phyloP scores from a whole-genome alignment of 371 early-diverging fungal species.

The Lichtheimia corymbifera region DNA sequence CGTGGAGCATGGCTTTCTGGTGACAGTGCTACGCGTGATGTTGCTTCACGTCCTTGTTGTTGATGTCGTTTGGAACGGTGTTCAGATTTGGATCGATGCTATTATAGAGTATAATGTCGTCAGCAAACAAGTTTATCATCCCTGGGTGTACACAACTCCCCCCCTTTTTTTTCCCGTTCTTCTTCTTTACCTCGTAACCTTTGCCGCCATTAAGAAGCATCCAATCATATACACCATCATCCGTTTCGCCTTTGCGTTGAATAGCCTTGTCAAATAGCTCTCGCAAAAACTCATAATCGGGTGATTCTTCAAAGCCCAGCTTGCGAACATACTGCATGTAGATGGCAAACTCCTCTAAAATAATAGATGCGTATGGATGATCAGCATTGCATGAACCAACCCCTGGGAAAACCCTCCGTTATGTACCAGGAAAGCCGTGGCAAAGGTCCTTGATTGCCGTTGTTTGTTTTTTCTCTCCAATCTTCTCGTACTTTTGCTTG shows the following conservation, averaged over 20 bases:
- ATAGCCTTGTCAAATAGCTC: slow-evolving; percentile 87
- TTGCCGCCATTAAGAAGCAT: slow-evolving; percentile 71
- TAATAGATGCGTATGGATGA: neutral
- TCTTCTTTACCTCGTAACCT: slow-evolving; percentile 57
- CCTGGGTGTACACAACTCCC: neutral
- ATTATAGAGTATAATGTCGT: neutral
- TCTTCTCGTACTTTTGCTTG: slow-evolving; percentile 94
- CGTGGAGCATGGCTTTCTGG: slow-evolving; percentile 15
- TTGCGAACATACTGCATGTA: slow-evolving; percentile 92
- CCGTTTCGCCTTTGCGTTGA: slow-evolving; percentile 65
- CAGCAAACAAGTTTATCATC: slow-evolving; percentile 1
- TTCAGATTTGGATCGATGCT: slow-evolving; percentile 5
- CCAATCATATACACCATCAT: slow-evolving; percentile 95
- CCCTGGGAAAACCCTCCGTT: slow-evolving; percentile 4
- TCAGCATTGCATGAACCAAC: slow-evolving; percentile 4
- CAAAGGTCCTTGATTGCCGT: slow-evolving; percentile 80
- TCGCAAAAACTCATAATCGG: slow-evolving; percentile 91
- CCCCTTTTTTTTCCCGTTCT: neutral
- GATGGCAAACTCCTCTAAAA: slow-evolving; percentile 81
- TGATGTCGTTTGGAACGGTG: slow-evolving; percentile 2
- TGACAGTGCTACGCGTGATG: slow-evolving; percentile 5
- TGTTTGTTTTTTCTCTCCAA: slow-evolving; percentile 90
- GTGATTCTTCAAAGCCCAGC: slow-evolving; percentile 94
- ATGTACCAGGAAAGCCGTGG: slow-evolving; percentile 70
- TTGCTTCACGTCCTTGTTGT: slow-evolving; percentile 12